These are phyloP conservation scores for Eucalyptus viminalis DNA, from an alignment of 345 rosid genomes.

Conservation along the genomic window DNA sequence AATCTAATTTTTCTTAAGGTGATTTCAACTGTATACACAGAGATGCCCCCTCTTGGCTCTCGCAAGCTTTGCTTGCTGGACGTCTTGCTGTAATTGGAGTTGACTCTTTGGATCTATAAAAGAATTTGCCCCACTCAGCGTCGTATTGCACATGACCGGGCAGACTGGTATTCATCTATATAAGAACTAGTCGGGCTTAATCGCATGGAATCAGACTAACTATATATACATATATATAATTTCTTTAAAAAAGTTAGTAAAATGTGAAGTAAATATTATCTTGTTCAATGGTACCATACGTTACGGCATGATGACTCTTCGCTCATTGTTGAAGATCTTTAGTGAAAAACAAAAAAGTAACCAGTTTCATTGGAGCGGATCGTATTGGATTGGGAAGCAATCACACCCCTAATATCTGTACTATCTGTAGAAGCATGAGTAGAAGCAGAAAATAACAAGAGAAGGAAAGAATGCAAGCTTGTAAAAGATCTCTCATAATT, in stretches of 20 bases:
- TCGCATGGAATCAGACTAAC: background rate
- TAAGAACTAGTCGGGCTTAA: background rate
- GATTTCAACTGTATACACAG: background rate
- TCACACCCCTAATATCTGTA: no score
- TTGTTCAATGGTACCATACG: no score
- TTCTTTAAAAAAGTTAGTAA: no score
- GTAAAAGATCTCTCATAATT: background rate
- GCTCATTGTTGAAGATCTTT: no score
- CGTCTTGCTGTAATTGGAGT: background rate
- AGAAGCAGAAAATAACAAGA: background rate
- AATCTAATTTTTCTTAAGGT: background rate
- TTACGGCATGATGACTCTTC: no score
- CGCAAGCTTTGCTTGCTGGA: background rate
- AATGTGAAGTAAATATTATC: no score
- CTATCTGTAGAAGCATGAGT: background rate
- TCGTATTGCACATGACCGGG: background rate
- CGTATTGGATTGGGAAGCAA: accelerated
- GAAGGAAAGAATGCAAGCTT: background rate
- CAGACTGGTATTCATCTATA: background rate
- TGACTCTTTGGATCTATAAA: background rate
- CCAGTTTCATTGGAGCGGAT: accelerated
- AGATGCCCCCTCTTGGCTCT: background rate
- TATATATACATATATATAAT: no score
- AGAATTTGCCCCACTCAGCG: background rate
- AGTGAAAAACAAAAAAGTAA: no score